Conservation (phyloP, 192 early-diverging fungal genomes). For the Funneliformis geosporum region DNA sequence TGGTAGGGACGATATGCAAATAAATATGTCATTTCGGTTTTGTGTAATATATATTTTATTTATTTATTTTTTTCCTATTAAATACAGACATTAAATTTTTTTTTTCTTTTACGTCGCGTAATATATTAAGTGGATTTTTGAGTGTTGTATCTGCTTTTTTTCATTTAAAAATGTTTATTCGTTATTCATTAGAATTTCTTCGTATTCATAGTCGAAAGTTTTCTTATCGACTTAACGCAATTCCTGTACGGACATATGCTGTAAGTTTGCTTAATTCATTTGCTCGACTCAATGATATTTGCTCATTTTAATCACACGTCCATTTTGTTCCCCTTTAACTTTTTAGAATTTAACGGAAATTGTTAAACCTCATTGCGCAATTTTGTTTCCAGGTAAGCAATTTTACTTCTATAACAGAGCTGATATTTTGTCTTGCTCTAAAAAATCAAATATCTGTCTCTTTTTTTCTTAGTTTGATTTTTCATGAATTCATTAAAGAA, state of each 20-base stretch:
- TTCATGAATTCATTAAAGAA: too few relatives aligned
- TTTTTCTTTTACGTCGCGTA: too few relatives aligned
- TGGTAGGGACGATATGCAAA: too few relatives aligned
- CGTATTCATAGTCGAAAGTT: neutral
- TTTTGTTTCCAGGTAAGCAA: slow-evolving; percentile 30
- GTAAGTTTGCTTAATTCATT: neutral
- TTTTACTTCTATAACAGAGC: neutral
- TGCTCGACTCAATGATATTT: neutral
- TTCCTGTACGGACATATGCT: neutral
- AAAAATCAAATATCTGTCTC: neutral
- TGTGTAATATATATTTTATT: too few relatives aligned
- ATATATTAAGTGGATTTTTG: neutral
- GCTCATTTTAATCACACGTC: neutral
- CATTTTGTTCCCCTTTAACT: too few relatives aligned
- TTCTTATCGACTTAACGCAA: neutral
- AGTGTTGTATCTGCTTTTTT: neutral
- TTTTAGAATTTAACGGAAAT: slow-evolving; percentile 8
- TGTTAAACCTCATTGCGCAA: slow-evolving; percentile 26
- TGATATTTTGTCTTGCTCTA: neutral
- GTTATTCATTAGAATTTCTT: neutral
- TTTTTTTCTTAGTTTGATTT: neutral
- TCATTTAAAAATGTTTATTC: neutral
- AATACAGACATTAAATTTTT: too few relatives aligned
- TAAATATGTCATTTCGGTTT: too few relatives aligned
- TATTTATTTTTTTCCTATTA: too few relatives aligned